phyloP scores from a whole-genome alignment of 495 filamentous ascomycete species.

The Neurospora tetraspora region DNA sequence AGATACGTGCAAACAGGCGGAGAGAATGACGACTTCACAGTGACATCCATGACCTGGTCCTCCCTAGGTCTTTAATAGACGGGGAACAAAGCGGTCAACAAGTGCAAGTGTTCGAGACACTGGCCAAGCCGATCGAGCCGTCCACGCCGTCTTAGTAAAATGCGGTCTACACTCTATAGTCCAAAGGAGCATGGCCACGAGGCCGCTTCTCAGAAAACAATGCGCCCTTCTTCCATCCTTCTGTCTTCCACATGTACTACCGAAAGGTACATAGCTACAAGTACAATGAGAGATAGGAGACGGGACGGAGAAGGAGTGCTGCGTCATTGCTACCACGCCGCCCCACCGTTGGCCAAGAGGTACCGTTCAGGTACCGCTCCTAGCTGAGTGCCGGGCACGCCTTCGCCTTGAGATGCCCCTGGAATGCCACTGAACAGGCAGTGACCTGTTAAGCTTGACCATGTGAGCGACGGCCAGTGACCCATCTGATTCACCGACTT shows the following conservation, averaged over 20 bases:
- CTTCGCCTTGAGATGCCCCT: not conserved
- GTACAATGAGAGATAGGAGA: not conserved
- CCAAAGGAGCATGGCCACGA: not conserved
- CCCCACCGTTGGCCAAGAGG: not conserved
- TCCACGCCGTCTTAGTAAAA: not conserved
- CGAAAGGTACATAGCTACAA: not conserved
- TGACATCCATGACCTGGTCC: not conserved
- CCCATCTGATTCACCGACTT: constrained; percentile 20
- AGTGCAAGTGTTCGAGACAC: not conserved
- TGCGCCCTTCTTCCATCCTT: not conserved
- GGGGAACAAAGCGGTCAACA: not conserved
- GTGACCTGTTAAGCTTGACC: constrained; percentile 2
- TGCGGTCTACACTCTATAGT: not conserved
- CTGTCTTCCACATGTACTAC: not conserved
- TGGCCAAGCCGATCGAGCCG: not conserved
- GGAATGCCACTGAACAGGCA: not conserved
- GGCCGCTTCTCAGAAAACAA: not conserved
- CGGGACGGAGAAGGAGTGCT: not conserved
- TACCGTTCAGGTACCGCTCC: not conserved
- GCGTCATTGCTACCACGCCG: not conserved
- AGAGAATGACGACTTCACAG: not conserved
- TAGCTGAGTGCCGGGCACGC: not conserved
- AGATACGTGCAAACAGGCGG: not conserved
- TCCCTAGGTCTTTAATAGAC: not conserved
- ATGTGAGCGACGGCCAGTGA: constrained; percentile 15